Conservation (phyloP, 345 rosid genomes). For the Passiflora organensis region DNA sequence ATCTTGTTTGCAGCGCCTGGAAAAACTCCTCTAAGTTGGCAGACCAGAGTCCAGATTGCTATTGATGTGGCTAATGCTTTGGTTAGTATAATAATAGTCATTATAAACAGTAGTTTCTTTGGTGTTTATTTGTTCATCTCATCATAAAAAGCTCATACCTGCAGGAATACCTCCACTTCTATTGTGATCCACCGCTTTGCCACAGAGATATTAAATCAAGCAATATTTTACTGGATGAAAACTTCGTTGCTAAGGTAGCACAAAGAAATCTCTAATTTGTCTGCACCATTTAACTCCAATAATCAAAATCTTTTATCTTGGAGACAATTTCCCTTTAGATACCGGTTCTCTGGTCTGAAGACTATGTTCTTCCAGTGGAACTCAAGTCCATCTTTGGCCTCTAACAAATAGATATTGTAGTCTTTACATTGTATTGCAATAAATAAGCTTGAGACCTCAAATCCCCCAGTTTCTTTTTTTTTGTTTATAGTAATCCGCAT, state of each 20-base stretch:
- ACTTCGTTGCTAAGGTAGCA: conserved; percentile 80
- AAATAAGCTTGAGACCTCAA: background rate
- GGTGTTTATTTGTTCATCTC: background rate
- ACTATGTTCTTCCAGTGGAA: background rate
- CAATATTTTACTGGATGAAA: conserved; percentile 86
- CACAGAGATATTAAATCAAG: conserved; percentile 96
- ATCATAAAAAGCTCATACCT: conserved; percentile 14
- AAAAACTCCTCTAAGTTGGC: conserved; percentile 73
- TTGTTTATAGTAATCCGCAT: background rate
- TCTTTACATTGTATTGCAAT: background rate
- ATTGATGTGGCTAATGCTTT: conserved; percentile 94
- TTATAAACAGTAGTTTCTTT: conserved; percentile 3
- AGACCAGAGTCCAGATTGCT: conserved; percentile 74
- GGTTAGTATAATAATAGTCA: conserved; percentile 33
- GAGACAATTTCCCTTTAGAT: background rate
- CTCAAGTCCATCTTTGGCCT: background rate
- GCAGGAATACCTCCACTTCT: conserved; percentile 96
- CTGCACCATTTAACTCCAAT: background rate
- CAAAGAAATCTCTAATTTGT: background rate
- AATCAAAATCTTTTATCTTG: background rate
- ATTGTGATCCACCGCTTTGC: conserved; percentile 95
- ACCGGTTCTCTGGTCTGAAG: background rate
- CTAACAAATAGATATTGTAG: too few species aligned
- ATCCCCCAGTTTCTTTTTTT: too few species aligned
- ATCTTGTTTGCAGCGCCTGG: conserved; percentile 41